Evolutionary conservation across 495 filamentous ascomycete genomes (phyloP).

Genomic region (Copromyces sp.): DNA sequence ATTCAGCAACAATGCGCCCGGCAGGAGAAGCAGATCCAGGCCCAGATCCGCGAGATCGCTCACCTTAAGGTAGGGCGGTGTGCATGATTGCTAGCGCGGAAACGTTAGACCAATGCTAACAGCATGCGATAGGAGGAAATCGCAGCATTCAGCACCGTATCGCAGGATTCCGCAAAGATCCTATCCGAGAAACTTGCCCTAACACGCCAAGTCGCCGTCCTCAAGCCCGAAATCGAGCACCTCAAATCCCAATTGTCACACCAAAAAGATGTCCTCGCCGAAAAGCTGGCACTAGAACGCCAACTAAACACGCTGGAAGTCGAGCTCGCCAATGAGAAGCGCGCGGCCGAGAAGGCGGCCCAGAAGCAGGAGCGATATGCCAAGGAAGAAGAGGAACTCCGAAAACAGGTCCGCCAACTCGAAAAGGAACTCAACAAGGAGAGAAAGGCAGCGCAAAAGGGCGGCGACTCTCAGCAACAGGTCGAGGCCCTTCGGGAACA

Average conservation of each 20-base stretch:
- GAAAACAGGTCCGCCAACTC: constrained; percentile 34
- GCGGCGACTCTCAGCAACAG: constrained; percentile 21
- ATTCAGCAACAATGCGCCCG: constrained; percentile 44
- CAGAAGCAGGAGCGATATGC: constrained; percentile 38
- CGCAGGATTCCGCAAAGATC: constrained; percentile 56
- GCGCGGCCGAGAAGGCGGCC: constrained; percentile 49
- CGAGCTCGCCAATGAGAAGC: constrained; percentile 70
- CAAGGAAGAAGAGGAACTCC: constrained; percentile 34
- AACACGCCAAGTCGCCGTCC: constrained; percentile 53
- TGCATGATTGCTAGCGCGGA: background rate
- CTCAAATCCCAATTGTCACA: constrained; percentile 57
- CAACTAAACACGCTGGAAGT: constrained; percentile 66
- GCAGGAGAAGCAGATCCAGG: constrained; percentile 45
- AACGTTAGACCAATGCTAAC: constrained; percentile 9
- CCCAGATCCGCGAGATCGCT: constrained; percentile 52
- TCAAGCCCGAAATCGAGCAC: constrained; percentile 72
- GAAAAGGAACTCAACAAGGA: constrained; percentile 44
- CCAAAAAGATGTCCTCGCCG: constrained; percentile 54
- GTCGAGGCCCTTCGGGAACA: constrained; percentile 21
- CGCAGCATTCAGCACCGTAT: constrained; percentile 47
- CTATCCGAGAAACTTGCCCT: constrained; percentile 69
- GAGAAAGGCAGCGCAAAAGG: constrained; percentile 29
- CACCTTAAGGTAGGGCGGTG: constrained; percentile 49
- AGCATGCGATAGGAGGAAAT: constrained; percentile 51
- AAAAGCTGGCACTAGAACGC: constrained; percentile 66